A percentile compares a stretch with the other conserved stretches of the same genome.
Evolutionary conservation across 495 filamentous ascomycete species (phyloP).

Genomic region (Tuber indicum): DNA sequence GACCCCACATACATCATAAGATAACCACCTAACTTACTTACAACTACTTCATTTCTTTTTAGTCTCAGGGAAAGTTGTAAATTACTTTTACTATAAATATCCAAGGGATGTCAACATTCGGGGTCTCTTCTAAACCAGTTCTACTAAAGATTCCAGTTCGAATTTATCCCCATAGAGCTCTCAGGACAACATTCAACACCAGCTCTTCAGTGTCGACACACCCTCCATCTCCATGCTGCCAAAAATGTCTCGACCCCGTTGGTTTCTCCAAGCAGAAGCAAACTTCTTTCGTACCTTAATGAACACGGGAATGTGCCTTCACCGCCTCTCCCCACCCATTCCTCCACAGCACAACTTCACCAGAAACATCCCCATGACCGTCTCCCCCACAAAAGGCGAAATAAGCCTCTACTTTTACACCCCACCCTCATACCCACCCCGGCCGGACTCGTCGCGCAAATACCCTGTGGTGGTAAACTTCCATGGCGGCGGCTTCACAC

Average conservation of each 20-base stretch:
- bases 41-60: neutral
- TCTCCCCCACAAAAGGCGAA: conserved; percentile 50
- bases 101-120: neutral
- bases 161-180: neutral
- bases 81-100: neutral
- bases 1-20: neutral
- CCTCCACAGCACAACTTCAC: conserved; percentile 63
- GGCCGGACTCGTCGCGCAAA: neutral
- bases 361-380: conserved; percentile 56
- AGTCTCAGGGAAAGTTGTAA: neutral
- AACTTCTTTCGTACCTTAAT: conserved; percentile 71
- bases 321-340: conserved; percentile 60
- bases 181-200: neutral
- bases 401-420: conserved; percentile 77
- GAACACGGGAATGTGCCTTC: conserved; percentile 69
- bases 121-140: neutral
- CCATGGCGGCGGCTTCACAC: conserved; percentile 71
- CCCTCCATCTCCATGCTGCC: neutral
- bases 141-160: neutral
- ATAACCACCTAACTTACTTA: neutral
- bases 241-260: conserved; percentile 51
- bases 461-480: conserved; percentile 64
- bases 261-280: conserved; percentile 67
- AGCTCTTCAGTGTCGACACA: neutral
- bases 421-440: conserved; percentile 53